A percentile compares a stretch with the other conserved stretches of the same genome.
Evolutionary conservation across 2,329 filamentous ascomycete species (phyloP).

Genomic region (Exophiala calicioides): DNA sequence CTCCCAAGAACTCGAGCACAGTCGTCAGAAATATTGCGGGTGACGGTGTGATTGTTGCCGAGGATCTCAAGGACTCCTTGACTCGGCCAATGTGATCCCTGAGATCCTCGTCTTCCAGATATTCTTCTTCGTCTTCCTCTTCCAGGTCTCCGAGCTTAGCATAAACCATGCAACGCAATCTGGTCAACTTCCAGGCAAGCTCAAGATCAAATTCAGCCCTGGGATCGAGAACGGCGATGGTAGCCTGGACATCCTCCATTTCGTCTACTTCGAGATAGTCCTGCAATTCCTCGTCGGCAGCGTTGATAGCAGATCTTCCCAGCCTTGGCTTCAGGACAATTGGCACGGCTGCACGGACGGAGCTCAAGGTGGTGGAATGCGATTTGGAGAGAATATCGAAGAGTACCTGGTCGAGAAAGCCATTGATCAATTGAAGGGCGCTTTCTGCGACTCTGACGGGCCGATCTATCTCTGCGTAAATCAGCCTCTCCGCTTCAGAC

Average conservation of each 20-base stretch:
- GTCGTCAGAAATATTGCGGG: slow-evolving; percentile 96
- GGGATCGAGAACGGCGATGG: slow-evolving; percentile 54
- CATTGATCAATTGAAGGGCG: slow-evolving; percentile 79
- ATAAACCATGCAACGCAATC: slow-evolving; percentile 96
- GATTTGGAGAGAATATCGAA: slow-evolving; percentile 84
- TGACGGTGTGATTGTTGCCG: slow-evolving; percentile 75
- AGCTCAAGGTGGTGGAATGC: slow-evolving; percentile 72
- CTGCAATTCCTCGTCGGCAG: slow-evolving; percentile 80
- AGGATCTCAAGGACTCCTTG: slow-evolving; percentile 58
- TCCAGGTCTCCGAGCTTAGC: slow-evolving; percentile 95
- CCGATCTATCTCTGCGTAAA: slow-evolving; percentile 82
- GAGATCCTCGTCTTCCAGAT: slow-evolving; percentile 78
- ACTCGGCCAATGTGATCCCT: slow-evolving; percentile 37
- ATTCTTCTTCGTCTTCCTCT: slow-evolving; percentile 92
- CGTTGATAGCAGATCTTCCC: slow-evolving; percentile 78
- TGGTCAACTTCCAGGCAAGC: slow-evolving; percentile 87
- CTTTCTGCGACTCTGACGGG: slow-evolving; percentile 71
- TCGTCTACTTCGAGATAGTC: slow-evolving; percentile 82
- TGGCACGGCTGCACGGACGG: slow-evolving; percentile 76
- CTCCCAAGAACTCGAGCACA: slow-evolving; percentile 89
- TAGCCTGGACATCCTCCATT: slow-evolving; percentile 62
- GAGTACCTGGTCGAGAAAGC: slow-evolving; percentile 88
- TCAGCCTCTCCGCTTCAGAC: slow-evolving; percentile 85
- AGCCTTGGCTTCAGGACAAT: slow-evolving; percentile 89
- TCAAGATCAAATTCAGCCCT: slow-evolving; percentile 78